Base-by-base conservation (phyloP, 1,284 basidiomycete species). In the Sanguinoderma infundibulare region DNA sequence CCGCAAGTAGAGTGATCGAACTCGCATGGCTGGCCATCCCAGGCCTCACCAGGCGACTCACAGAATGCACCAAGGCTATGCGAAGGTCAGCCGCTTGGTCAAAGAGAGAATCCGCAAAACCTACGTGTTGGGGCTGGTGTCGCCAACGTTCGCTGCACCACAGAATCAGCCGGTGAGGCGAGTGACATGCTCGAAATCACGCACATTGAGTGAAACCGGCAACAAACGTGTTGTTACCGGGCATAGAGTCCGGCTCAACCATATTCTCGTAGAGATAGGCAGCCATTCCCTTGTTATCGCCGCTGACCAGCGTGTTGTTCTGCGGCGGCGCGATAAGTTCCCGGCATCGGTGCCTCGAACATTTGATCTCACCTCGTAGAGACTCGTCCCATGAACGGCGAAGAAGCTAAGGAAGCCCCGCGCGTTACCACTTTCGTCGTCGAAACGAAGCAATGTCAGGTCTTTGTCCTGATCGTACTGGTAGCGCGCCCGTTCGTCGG, bases 241-340 rank as follows among this genome's bases (percentile, higher is more conserved):
- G 91, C 79, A 86, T 81, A 0, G 83, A 66, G 61, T 78, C 67
- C 0, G 90, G 90, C 68, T 92, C 87, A 1, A 86, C 78, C 60
- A 78, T 81, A 88, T 88, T 76, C 78, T 92, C 91, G 63, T 91
- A 92, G 15, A 92, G 70, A 72, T 84, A 88, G 10, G 90, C 90
- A 5, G 91, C 90, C 88, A 93, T 91, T 26, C 91, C 91, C 72
- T 93, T 93, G 77, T 92, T 92, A 73, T 92, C 91, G 5, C 81
- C 77, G 71, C 89, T 91, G 34, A 93, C 82, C 10, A 92, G 77
- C 0, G 91, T 92, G 64, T 92, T 92, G 70, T 92, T 93, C 89
- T 91, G 63, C 28, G 39, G 63, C 28, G 39, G 15, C 35, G 60
- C 42, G 14, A 39, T 30, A 51, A 53, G 49, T 59, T 39, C 26